A percentile compares a stretch with the other conserved stretches of the same genome.
These are phyloP conservation scores for Candida tetrigidarum DNA, from an alignment of 1,139 yeast species.

Conservation along the genomic window DNA sequence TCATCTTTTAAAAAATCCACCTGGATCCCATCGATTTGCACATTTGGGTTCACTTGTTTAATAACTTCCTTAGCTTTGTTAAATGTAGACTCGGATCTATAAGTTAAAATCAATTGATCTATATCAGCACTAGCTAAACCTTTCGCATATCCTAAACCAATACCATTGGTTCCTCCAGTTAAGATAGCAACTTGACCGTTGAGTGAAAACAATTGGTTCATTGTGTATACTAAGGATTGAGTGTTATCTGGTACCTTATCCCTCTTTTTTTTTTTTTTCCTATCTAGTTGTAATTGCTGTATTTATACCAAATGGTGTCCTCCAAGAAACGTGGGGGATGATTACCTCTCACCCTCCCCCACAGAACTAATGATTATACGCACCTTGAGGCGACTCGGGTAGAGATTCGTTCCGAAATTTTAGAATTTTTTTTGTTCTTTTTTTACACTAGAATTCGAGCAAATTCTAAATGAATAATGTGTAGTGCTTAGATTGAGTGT, in stretches of 20 bases:
- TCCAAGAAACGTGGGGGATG: slow-evolving; percentile 8
- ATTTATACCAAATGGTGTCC: background rate
- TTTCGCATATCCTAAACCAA: slow-evolving; percentile 39
- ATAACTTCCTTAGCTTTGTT: slow-evolving; percentile 23
- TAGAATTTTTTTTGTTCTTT: too few species aligned
- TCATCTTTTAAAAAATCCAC: slow-evolving; percentile 24
- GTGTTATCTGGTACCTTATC: background rate
- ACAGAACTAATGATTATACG: too few species aligned
- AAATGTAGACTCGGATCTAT: slow-evolving; percentile 22
- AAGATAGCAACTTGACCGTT: slow-evolving; percentile 38
- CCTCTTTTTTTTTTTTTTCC: background rate
- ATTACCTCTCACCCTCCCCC: background rate
- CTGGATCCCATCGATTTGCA: slow-evolving; percentile 23
- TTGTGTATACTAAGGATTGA: too few species aligned
- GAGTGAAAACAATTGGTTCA: slow-evolving; percentile 28
- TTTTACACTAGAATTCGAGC: too few species aligned
- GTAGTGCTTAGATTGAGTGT: too few species aligned
- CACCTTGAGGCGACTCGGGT: too few species aligned
- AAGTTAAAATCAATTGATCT: slow-evolving; percentile 31
- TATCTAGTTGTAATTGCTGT: background rate
- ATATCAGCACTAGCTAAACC: slow-evolving; percentile 40
- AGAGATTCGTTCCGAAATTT: too few species aligned
- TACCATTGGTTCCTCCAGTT: slow-evolving; percentile 42
- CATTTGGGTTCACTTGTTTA: slow-evolving; percentile 22
- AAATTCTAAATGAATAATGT: too few species aligned